These are phyloP conservation scores for Chalciporus sphaerocephalus DNA, from an alignment of 768 basidiomycete species.

Conservation along the genomic window DNA sequence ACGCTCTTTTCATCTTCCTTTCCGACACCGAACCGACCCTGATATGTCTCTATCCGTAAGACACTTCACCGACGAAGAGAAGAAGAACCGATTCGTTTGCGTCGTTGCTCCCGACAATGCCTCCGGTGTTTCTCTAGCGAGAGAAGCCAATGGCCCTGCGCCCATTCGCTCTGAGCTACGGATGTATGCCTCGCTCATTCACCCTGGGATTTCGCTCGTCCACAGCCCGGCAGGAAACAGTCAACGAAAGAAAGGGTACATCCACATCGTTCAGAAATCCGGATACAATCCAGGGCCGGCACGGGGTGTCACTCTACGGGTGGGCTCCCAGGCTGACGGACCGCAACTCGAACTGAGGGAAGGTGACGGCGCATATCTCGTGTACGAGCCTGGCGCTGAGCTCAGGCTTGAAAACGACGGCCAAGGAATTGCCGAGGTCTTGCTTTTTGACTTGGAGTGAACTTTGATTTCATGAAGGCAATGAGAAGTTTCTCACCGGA, in stretches of 20 bases:
- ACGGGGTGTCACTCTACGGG: conserved; percentile 52
- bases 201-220: conserved; percentile 47
- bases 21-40: neutral
- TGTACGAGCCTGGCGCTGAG: conserved; percentile 34
- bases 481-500: neutral
- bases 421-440: conserved; percentile 60
- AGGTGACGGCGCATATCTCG: conserved; percentile 83
- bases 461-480: neutral
- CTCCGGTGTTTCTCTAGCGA: conserved; percentile 51
- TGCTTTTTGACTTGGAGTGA: conserved; percentile 75
- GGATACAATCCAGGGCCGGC: conserved; percentile 66
- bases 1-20: neutral
- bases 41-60: conserved; percentile 23
- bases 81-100: conserved; percentile 63
- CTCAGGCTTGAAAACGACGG: conserved; percentile 61
- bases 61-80: conserved; percentile 78
- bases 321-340: conserved; percentile 39
- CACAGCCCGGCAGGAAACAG: conserved; percentile 43
- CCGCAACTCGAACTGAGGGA: conserved; percentile 61
- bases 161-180: conserved; percentile 70
- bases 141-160: conserved; percentile 75
- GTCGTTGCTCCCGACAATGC: conserved; percentile 72
- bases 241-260: conserved; percentile 58
- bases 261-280: conserved; percentile 82
- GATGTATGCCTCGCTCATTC: conserved; percentile 74